phyloP scores from a whole-genome alignment of 2,329 filamentous ascomycete species.

The Phialophora macrospora region DNA sequence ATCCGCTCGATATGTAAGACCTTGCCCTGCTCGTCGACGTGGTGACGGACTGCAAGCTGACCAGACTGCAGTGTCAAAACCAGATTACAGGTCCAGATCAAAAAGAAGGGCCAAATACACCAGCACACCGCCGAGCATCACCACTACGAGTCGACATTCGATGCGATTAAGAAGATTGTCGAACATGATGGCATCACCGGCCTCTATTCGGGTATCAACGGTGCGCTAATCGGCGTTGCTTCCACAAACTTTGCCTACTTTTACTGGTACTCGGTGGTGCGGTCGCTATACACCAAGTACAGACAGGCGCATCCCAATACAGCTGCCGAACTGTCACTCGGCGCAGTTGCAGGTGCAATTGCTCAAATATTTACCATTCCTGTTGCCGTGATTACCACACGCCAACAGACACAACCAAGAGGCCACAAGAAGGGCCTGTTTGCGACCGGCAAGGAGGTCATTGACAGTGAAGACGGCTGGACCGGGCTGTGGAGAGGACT shows the following conservation, averaged over 20 bases:
- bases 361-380: constrained; percentile 97
- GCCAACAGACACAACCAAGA: constrained; percentile 91
- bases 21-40: background rate
- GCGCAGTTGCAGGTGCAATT: constrained; percentile 84
- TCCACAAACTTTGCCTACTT: constrained; percentile 99
- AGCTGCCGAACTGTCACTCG: constrained; percentile 78
- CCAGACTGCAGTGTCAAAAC: constrained; percentile 78
- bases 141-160: constrained; percentile 85
- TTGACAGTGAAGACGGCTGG: constrained; percentile 87
- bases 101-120: constrained; percentile 58
- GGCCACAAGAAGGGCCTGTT: constrained; percentile 82
- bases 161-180: constrained; percentile 84
- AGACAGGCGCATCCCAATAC: constrained; percentile 70
- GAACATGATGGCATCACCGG: constrained; percentile 78
- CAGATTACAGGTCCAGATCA: constrained; percentile 91
- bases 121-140: constrained; percentile 58
- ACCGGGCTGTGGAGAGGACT: constrained; percentile 90
- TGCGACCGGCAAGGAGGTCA: constrained; percentile 85
- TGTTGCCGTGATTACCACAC: constrained; percentile 90
- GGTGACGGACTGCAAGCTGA: constrained; percentile 18
- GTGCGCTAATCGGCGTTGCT: constrained; percentile 85
- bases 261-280: constrained; percentile 95
- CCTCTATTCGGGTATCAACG: constrained; percentile 86
- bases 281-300: constrained; percentile 72
- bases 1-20: constrained; percentile 91